These are phyloP conservation scores for Medicago arabica DNA, from an alignment of 306 rosid genomes.

Conservation along the genomic window DNA sequence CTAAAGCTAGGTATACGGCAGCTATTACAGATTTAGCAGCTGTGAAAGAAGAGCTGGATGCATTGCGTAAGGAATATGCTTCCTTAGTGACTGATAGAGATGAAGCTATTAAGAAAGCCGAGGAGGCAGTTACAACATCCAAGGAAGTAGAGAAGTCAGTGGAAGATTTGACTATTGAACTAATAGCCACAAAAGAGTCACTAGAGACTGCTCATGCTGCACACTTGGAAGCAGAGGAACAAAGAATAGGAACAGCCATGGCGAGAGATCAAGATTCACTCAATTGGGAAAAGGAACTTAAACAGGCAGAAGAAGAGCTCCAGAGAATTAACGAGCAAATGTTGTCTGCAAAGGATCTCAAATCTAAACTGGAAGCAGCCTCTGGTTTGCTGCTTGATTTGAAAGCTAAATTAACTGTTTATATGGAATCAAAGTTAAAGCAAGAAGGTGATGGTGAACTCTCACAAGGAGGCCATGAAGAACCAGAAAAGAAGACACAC, in stretches of 20 bases:
- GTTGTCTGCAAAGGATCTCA: conserved; percentile 77
- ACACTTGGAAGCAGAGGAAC: conserved; percentile 98
- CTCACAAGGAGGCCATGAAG: conserved; percentile 53
- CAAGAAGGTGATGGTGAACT: conserved; percentile 56
- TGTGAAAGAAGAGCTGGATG: conserved; percentile 82
- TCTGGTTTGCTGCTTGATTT: conserved; percentile 79
- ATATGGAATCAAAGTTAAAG: conserved; percentile 83
- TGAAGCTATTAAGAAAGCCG: conserved; percentile 76
- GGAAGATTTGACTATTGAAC: conserved; percentile 89
- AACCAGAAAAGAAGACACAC: conserved; percentile 60
- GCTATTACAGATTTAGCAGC: conserved; percentile 80
- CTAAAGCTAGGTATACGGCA: conserved; percentile 81
- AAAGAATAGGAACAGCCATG: conserved; percentile 90
- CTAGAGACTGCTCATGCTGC: conserved; percentile 91
- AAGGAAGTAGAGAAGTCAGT: conserved; percentile 92
- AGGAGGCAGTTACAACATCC: conserved; percentile 82
- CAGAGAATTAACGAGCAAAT: conserved; percentile 75
- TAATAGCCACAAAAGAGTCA: conserved; percentile 83
- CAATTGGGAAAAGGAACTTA: conserved; percentile 91
- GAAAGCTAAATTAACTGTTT: conserved; percentile 84
- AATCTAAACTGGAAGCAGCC: conserved; percentile 84
- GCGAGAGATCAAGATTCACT: conserved; percentile 96
- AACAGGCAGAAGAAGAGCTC: conserved; percentile 88
- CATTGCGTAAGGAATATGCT: conserved; percentile 71
- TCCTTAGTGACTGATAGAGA: conserved; percentile 76